Evolutionary conservation across 495 filamentous ascomycete species (phyloP), one percentile per base, ranked within the genome.

Genomic region (Hypoxylon fuscum): DNA sequence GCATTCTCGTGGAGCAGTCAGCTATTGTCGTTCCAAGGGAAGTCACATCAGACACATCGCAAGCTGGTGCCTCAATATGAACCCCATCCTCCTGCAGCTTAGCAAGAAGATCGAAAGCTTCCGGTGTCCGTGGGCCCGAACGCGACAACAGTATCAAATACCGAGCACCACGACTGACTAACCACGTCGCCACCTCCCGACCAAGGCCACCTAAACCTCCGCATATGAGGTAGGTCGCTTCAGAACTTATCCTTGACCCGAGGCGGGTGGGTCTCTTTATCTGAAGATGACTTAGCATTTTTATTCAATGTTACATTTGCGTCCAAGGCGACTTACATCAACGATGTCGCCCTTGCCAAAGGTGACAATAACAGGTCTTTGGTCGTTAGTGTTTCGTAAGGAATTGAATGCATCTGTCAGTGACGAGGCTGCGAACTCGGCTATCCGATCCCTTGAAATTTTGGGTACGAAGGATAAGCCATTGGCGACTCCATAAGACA

Each of bases 1-100:
- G 82, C 67, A 81, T 58, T 3, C 32, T 62, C 6, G 31, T 47
- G 5, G 42, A 15, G 31, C 67, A 69, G 14, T 58, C 18, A 14
- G 59, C 43, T 5, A 75, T 15, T 38, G 32, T 12, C 32, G 11
- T 35, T 12, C 2, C 11, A 5, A 35, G 11, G 11, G 32, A 35
- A 35, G 32, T 12, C 32, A n/a, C 5, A 35, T 35, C 32, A 6
- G 32, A 35, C 4, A 35, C 32, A 35, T 35, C 32, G 32, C 32
- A 35, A 12, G 32, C 32, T 35, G 32, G 32, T 35, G 32, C 11
- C 32, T 35, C 32, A 35, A 35, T 12, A 35, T 35, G 35, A 15
- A 15, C 35, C 1, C 35, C n/a, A 5, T 38, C n/a, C 35, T 38
- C 35, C n/a, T n/a, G n/a, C n/a, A 15, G 35, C n/a, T 15, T 38